Percentiles rank a stretch among this genome's conserved stretches.
Conservation (phyloP, 129 eudicot species). For the Glebionis coronaria region DNA sequence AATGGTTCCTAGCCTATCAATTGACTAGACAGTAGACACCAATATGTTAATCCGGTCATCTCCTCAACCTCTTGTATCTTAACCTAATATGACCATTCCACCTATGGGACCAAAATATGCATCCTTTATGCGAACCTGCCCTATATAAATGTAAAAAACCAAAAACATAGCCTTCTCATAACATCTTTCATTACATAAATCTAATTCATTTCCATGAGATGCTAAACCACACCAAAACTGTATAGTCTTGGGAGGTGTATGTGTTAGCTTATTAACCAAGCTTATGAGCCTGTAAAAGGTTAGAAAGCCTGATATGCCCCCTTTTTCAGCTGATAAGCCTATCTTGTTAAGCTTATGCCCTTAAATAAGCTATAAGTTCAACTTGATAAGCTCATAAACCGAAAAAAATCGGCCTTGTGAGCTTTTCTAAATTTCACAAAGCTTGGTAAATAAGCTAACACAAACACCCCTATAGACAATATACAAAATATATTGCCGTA, state of each 20-base stretch:
- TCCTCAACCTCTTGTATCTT: not conserved
- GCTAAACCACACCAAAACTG: conserved; percentile 1
- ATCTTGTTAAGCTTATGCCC: no score
- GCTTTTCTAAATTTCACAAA: no score
- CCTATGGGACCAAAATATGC: not conserved
- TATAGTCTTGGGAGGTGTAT: not conserved
- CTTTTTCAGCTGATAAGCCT: no score
- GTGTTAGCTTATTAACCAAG: no score
- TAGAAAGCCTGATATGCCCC: no score
- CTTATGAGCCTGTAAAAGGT: no score
- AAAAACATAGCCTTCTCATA: not conserved
- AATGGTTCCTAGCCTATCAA: conserved; percentile 12
- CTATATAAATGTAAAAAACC: not conserved
- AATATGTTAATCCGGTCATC: not conserved
- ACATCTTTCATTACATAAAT: not conserved
- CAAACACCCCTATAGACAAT: no score
- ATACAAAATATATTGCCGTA: no score
- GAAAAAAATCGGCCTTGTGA: no score
- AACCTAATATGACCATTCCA: not conserved
- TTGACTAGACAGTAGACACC: not conserved
- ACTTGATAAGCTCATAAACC: no score
- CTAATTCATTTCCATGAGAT: not conserved
- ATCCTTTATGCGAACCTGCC: not conserved
- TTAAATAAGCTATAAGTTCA: no score
- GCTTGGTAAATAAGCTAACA: no score